phyloP scores from a whole-genome alignment of 768 basidiomycete species.

The Fomitopsis serialis region DNA sequence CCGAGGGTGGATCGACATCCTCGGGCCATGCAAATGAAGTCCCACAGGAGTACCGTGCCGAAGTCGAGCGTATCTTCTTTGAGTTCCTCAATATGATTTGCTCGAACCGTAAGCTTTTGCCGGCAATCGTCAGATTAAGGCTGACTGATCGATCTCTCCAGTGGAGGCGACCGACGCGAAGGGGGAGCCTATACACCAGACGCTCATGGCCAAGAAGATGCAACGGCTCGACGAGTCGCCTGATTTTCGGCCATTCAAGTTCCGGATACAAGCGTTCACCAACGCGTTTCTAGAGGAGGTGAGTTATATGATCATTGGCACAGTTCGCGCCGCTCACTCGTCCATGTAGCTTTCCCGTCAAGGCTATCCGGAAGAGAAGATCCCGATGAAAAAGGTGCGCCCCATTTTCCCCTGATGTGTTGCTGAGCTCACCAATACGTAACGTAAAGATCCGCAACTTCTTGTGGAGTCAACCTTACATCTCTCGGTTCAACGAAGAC shows the following conservation, averaged over 20 bases:
- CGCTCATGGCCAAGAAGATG: slow-evolving; percentile 99
- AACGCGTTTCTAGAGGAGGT: slow-evolving; percentile 93
- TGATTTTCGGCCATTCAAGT: slow-evolving; percentile 98
- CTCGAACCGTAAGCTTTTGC: slow-evolving; percentile 70
- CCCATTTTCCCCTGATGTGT: slow-evolving; percentile 6
- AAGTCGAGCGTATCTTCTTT: slow-evolving; percentile 89
- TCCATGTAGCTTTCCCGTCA: slow-evolving; percentile 63
- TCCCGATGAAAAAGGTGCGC: slow-evolving; percentile 92
- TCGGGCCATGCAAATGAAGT: slow-evolving; percentile 52
- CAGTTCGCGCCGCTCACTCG: neutral
- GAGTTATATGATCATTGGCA: slow-evolving; percentile 18
- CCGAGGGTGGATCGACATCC: slow-evolving; percentile 16
- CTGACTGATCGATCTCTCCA: slow-evolving; percentile 26
- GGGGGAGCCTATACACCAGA: slow-evolving; percentile 96
- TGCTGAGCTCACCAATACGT: neutral
- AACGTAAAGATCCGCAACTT: slow-evolving; percentile 76
- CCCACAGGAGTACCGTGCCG: slow-evolving; percentile 72
- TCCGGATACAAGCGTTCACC: slow-evolving; percentile 97
- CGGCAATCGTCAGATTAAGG: neutral
- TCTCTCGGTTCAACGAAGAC: slow-evolving; percentile 97
- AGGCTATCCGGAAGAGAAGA: slow-evolving; percentile 90
- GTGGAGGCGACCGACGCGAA: slow-evolving; percentile 92
- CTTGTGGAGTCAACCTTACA: slow-evolving; percentile 91
- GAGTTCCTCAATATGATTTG: slow-evolving; percentile 84
- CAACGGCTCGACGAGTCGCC: slow-evolving; percentile 92